Percentiles rank a stretch among this genome's conserved stretches.
phyloP scores from a whole-genome alignment of 371 early-diverging fungal genomes.

The Coemansia sp. region DNA sequence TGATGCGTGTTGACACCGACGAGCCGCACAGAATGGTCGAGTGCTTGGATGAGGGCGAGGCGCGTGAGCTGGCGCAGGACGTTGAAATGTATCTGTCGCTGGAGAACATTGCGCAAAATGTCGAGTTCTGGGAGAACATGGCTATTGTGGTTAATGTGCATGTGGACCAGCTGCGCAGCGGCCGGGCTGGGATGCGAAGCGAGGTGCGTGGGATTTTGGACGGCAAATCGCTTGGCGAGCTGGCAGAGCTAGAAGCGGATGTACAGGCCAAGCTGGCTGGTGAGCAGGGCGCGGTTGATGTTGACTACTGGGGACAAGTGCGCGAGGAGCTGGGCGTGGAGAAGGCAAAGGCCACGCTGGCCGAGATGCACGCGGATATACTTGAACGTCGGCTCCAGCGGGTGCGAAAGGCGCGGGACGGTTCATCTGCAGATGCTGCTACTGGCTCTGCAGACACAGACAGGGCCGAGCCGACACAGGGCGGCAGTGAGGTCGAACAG shows the following conservation, averaged over 20 bases:
- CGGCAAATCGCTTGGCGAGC: conserved; percentile 72
- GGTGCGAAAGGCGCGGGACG: conserved; percentile 55
- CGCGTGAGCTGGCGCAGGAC: conserved; percentile 77
- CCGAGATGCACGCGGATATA: conserved; percentile 69
- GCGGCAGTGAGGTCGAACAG: conserved; percentile 23
- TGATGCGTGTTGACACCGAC: conserved; percentile 78
- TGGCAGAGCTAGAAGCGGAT: conserved; percentile 67
- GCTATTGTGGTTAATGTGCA: conserved; percentile 77
- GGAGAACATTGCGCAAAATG: conserved; percentile 71
- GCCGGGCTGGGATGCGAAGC: neutral
- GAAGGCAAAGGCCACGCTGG: conserved; percentile 58
- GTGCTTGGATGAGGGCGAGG: conserved; percentile 63
- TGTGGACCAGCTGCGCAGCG: conserved; percentile 32
- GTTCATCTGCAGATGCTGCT: neutral
- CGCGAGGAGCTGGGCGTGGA: conserved; percentile 74
- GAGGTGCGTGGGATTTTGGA: conserved; percentile 71
- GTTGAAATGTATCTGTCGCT: conserved; percentile 81
- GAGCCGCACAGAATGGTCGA: conserved; percentile 86
- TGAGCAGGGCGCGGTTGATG: conserved; percentile 72
- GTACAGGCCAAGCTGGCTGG: conserved; percentile 69
- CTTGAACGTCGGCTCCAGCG: conserved; percentile 70
- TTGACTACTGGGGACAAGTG: conserved; percentile 92
- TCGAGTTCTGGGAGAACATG: conserved; percentile 84
- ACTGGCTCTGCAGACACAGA: neutral
- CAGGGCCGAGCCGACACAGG: conserved; percentile 13